phyloP scores from a whole-genome alignment of 805 yeast genomes.

The Wickerhamomyces silvicola region DNA sequence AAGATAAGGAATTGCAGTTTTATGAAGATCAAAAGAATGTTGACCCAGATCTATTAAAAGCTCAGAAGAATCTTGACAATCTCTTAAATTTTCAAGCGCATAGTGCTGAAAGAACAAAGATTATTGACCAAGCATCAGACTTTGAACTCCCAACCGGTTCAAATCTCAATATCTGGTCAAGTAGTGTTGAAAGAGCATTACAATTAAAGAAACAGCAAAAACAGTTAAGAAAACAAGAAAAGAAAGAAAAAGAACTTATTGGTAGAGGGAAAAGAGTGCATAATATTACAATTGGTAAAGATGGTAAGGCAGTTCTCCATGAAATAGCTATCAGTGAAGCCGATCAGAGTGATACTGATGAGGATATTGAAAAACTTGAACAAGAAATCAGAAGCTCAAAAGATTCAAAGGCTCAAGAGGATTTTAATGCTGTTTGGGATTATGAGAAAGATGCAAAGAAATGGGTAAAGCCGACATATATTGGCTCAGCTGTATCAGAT shows the following conservation, averaged over 20 bases:
- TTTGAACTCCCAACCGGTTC: conserved; percentile 56
- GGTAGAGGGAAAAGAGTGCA: conserved; percentile 75
- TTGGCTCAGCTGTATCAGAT: conserved; percentile 7
- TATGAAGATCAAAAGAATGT: conserved; percentile 33
- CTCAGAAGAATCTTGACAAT: conserved; percentile 68
- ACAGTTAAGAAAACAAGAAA: conserved; percentile 57
- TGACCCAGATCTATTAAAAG: conserved; percentile 58
- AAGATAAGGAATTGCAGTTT: conserved; percentile 36
- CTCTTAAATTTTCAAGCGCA: conserved; percentile 76
- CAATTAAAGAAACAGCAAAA: conserved; percentile 83
- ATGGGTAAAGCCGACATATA: conserved; percentile 50
- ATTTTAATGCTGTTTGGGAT: conserved; percentile 50
- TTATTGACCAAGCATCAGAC: conserved; percentile 91
- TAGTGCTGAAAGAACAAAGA: conserved; percentile 83
- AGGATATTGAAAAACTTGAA: conserved; percentile 26
- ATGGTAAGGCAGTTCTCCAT: conserved; percentile 68
- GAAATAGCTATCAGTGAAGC: conserved; percentile 26
- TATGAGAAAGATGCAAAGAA: conserved; percentile 44
- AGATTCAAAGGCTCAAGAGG: conserved; percentile 24
- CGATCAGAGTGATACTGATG: conserved; percentile 30
- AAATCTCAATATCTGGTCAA: conserved; percentile 67
- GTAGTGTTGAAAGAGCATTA: conserved; percentile 78
- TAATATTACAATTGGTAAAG: conserved; percentile 64
- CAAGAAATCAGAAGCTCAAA: conserved; percentile 26
- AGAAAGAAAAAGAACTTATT: conserved; percentile 45